These are phyloP conservation scores for Pythium biforme DNA, from an alignment of 352 stramenopile species.

Conservation along the genomic window DNA sequence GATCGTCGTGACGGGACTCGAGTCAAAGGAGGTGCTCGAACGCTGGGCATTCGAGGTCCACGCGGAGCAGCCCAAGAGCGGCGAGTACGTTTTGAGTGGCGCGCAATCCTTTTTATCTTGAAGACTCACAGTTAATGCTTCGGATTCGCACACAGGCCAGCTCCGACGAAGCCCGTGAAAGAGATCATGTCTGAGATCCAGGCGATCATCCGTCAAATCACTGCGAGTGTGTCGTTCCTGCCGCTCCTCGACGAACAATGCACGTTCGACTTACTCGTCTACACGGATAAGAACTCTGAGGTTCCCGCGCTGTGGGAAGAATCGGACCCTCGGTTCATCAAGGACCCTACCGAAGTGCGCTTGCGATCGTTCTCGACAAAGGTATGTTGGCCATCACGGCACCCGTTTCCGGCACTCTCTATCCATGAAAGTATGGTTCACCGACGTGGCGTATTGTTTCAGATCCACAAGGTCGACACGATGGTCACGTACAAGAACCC, in stretches of 20 bases:
- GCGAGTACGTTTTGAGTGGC: conserved; percentile 24
- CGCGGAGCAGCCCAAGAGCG: conserved; percentile 44
- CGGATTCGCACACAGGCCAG: conserved; percentile 21
- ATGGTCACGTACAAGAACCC: conserved; percentile 97
- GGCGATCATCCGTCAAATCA: conserved; percentile 99
- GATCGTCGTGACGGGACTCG: conserved; percentile 96
- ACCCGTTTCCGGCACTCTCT: background rate
- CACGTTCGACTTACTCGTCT: conserved; percentile 98
- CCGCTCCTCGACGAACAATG: conserved; percentile 97
- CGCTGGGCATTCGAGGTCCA: conserved; percentile 98
- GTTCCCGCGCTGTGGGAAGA: conserved; percentile 97
- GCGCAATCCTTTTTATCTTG: background rate
- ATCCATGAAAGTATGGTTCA: background rate
- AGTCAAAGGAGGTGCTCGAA: conserved; percentile 97
- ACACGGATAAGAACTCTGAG: conserved; percentile 96
- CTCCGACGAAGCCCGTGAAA: conserved; percentile 74
- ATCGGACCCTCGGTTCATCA: conserved; percentile 97
- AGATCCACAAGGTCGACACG: conserved; percentile 98
- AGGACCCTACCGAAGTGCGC: conserved; percentile 97
- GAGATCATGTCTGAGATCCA: conserved; percentile 99
- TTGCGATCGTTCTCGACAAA: conserved; percentile 98
- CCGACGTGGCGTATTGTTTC: background rate
- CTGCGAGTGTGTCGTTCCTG: conserved; percentile 98
- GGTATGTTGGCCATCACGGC: conserved; percentile 39
- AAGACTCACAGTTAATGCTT: background rate